Evolutionary conservation across 169 alveolate species (phyloP), one percentile per base, ranked within the genome.

Genomic region (Plasmodium billcollinsi): DNA sequence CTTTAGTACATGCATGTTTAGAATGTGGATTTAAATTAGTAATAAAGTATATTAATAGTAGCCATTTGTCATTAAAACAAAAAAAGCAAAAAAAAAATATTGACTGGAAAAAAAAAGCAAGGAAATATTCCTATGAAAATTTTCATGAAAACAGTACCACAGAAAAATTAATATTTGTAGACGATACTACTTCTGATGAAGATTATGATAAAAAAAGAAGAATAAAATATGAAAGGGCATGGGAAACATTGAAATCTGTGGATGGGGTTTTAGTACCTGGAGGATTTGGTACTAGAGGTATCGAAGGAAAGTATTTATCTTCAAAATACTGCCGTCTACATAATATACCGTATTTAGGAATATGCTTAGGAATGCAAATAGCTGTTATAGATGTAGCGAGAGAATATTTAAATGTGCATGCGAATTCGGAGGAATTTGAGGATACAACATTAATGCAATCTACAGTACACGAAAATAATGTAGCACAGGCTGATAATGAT

Each of bases 251-350:
- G 43, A 83, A 88, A 89, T 74, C 89, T 0, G 95, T 93, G 11
- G 95, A 96, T 45, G 99, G 99, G 1, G 97, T 98, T 47, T 95
- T 98, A 45, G 97, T 97, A 20, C 99, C 99, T 4, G 99, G 97
- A 6, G 99, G 99, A 8, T 98, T 97, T 93, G 99, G 99, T 0
- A 94, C 96, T 29, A 93, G 99, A 50, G 99, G 99, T 14, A 89
- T 96, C 54, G 94, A 93, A 70, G 99, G 99, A 8, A 98, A 97
- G 72, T 93, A 93, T 74, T 78, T 89, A 62, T 96, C 98, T n/a
- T 94, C 96, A 33, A 49, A 96, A 72, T 96, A 95, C 88, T 97
- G 99, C 75, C 89, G 99, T 56, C 88, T 88, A 50, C 93, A 93
- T 72, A 94, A 95, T 56, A 75, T 95, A 29, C 99, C 99, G 12